Percentiles rank a stretch among this genome's conserved stretches.
Conservation (phyloP, 192 early-diverging fungal genomes). For the Coemansia sp. region DNA sequence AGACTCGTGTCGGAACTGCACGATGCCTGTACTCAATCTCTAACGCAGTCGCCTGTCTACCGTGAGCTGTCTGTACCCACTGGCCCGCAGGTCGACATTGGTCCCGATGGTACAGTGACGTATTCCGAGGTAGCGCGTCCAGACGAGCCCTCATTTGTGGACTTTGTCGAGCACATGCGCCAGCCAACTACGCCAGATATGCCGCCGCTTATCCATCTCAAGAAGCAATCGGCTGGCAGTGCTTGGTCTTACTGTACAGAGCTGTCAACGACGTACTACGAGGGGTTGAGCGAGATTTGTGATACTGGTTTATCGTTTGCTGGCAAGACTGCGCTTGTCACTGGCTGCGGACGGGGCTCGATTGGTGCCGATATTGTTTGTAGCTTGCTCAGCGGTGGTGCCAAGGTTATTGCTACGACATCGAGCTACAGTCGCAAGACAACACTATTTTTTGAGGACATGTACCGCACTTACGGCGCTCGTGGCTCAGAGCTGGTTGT, state of each 20-base stretch:
- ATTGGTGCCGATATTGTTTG: slow-evolving; percentile 89
- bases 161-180: slow-evolving; percentile 82
- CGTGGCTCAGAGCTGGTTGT: slow-evolving; percentile 81
- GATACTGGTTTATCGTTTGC: slow-evolving; percentile 80
- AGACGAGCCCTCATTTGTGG: slow-evolving; percentile 74
- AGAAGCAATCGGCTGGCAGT: neutral
- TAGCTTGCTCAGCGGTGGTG: slow-evolving; percentile 85
- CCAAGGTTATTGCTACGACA: slow-evolving; percentile 86
- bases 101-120: slow-evolving; percentile 69
- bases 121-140: slow-evolving; percentile 80
- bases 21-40: slow-evolving; percentile 74
- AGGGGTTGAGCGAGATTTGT: slow-evolving; percentile 71
- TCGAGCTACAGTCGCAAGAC: slow-evolving; percentile 75
- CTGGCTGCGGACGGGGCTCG: slow-evolving; percentile 86
- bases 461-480: slow-evolving; percentile 88
- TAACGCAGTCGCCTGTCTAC: slow-evolving; percentile 72
- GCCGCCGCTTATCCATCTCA: slow-evolving; percentile 20
- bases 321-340: slow-evolving; percentile 79
- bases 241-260: slow-evolving; percentile 68
- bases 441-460: slow-evolving; percentile 82
- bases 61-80: slow-evolving; percentile 84
- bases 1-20: slow-evolving; percentile 66
- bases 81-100: slow-evolving; percentile 73
- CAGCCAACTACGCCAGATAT: slow-evolving; percentile 54
- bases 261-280: slow-evolving; percentile 72